Conservation (phyloP, 176 grass and related monocot species). For the Carex kokanica region DNA sequence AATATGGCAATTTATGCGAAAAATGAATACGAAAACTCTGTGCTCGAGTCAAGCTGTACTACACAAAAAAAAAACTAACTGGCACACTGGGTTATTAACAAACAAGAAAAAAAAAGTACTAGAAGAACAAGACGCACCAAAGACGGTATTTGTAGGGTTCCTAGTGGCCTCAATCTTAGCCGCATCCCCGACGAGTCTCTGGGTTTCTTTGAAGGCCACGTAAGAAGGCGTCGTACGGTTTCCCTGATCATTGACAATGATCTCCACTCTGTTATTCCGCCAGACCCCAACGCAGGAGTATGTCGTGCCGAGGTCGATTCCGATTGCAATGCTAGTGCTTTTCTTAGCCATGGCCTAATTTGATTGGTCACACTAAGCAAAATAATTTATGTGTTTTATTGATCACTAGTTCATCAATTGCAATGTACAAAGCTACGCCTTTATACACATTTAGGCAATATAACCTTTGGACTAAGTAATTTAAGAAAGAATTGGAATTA, state of each 20-base stretch:
- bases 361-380: background rate
- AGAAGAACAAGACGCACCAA: background rate
- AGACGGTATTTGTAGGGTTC: slow-evolving; percentile 1
- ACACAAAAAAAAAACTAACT: background rate
- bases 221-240: background rate
- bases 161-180: slow-evolving; percentile 2
- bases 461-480: too few relatives aligned
- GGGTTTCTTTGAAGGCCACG: background rate
- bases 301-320: background rate
- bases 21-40: background rate
- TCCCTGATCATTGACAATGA: background rate
- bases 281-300: background rate
- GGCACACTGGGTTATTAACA: background rate
- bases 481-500: too few relatives aligned
- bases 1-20: background rate
- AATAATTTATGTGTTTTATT: background rate
- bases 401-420: too few relatives aligned
- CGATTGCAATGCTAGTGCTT: background rate
- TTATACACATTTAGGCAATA: too few relatives aligned
- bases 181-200: background rate
- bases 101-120: background rate
- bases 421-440: too few relatives aligned
- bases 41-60: background rate
- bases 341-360: background rate
- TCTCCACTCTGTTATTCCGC: background rate